Percentiles rank a stretch among this genome's conserved stretches.
phyloP scores from a whole-genome alignment of 2,329 filamentous ascomycete species.

The Paecilomyces sp. region DNA sequence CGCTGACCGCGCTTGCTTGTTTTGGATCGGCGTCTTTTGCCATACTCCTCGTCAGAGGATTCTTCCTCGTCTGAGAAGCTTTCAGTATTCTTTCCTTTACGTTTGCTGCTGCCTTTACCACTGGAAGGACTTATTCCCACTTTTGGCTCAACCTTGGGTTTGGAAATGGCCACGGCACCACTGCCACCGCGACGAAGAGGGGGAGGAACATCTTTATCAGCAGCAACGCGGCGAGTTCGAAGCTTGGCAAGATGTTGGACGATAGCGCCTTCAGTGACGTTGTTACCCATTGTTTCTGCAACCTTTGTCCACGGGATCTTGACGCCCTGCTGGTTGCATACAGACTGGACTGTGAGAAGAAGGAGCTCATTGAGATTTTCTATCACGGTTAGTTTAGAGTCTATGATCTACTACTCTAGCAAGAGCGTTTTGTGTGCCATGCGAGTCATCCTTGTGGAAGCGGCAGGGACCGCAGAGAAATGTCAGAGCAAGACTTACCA shows the following conservation, averaged over 20 bases:
- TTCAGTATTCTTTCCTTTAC: neutral
- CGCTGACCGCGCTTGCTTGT: slow-evolving; percentile 1
- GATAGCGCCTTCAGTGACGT: slow-evolving; percentile 38
- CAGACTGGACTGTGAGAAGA: slow-evolving; percentile 34
- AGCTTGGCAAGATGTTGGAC: slow-evolving; percentile 42
- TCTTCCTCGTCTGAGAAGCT: neutral
- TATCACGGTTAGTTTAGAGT: slow-evolving; percentile 10
- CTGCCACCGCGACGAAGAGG: slow-evolving; percentile 28
- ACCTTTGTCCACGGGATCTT: slow-evolving; percentile 38
- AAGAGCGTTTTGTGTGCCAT: neutral
- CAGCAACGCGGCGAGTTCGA: slow-evolving; percentile 25
- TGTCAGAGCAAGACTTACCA: slow-evolving; percentile 20
- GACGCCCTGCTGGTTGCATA: slow-evolving; percentile 28
- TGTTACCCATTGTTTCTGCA: slow-evolving; percentile 30
- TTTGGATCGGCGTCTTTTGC: neutral
- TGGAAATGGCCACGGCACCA: slow-evolving; percentile 7
- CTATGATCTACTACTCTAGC: neutral
- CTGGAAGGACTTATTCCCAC: neutral
- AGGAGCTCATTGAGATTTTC: slow-evolving; percentile 38
- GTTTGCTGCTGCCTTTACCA: neutral
- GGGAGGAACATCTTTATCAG: slow-evolving; percentile 31
- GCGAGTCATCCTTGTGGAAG: neutral
- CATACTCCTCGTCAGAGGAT: slow-evolving; percentile 2
- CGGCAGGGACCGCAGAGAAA: neutral
- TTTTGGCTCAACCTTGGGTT: slow-evolving; percentile 1